These are phyloP conservation scores for Pholiota conissans DNA, from an alignment of 768 basidiomycete genomes.

Conservation along the genomic window DNA sequence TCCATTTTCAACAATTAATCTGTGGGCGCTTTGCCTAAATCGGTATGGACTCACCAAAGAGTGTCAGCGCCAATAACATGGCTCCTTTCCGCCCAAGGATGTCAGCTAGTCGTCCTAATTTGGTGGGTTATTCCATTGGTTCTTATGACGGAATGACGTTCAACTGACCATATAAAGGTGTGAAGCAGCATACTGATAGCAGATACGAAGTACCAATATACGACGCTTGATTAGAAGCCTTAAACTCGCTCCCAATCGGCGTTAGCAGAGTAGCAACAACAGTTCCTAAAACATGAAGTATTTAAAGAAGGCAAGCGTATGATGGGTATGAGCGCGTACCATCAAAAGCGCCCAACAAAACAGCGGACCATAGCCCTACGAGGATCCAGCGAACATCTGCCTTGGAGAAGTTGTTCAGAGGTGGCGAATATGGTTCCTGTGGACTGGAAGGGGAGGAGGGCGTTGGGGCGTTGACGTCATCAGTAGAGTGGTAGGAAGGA, in stretches of 20 bases:
- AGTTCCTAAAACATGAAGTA: constrained; percentile 50
- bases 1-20: constrained; percentile 15
- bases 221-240: constrained; percentile 75
- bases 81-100: constrained; percentile 85
- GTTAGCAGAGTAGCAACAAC: constrained; percentile 85
- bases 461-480: constrained; percentile 35
- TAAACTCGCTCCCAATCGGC: constrained; percentile 84
- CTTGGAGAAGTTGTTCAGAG: constrained; percentile 47
- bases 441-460: constrained; percentile 27
- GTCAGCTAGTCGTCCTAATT: constrained; percentile 76
- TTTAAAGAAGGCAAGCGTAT: constrained; percentile 7
- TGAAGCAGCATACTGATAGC: constrained; percentile 87
- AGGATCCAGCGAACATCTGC: constrained; percentile 70
- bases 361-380: constrained; percentile 77
- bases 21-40: constrained; percentile 2
- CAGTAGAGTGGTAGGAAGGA: constrained; percentile 46
- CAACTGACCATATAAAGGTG: constrained; percentile 77
- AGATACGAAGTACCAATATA: constrained; percentile 91
- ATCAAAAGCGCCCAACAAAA: constrained; percentile 84
- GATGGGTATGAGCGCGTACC: constrained; percentile 43
- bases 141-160: constrained; percentile 26
- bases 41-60: constrained; percentile 65
- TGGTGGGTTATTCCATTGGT: constrained; percentile 15
- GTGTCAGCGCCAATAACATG: constrained; percentile 77
- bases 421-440: constrained; percentile 12